A percentile compares a stretch with the other conserved stretches of the same genome.
phyloP scores from a whole-genome alignment of 192 early-diverging fungal genomes.

The Podila verticillata region DNA sequence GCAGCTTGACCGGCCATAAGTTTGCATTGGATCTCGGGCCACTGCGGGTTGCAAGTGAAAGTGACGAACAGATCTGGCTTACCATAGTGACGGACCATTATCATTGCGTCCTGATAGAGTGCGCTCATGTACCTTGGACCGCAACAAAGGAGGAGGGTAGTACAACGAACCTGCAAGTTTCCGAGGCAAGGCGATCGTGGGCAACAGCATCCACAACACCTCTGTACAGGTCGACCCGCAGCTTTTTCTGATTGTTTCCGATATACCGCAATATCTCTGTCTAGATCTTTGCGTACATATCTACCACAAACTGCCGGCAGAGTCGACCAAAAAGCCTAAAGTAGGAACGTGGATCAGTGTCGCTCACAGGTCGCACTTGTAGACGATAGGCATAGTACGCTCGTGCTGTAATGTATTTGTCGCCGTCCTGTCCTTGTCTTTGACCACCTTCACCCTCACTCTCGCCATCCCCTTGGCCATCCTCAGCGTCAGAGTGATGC shows the following conservation, averaged over 20 bases:
- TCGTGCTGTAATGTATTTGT: conserved; percentile 1
- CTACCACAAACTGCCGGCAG: conserved; percentile 32
- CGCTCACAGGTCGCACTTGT: conserved; percentile 6
- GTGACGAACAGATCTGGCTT: conserved; percentile 55
- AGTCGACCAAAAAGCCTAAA: conserved; percentile 23
- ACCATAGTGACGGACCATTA: conserved; percentile 24
- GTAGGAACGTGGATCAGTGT: conserved; percentile 5
- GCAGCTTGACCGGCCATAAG: no score
- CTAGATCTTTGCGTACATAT: conserved; percentile 42
- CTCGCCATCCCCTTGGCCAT: no score
- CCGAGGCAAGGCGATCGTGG: not conserved
- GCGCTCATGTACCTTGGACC: conserved; percentile 22
- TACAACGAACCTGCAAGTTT: not conserved
- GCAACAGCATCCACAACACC: conserved; percentile 10
- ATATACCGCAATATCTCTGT: conserved; percentile 11
- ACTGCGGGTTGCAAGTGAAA: conserved; percentile 36
- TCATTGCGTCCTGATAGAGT: conserved; percentile 27
- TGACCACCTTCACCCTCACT: no score
- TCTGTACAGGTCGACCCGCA: conserved; percentile 12
- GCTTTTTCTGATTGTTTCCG: not conserved
- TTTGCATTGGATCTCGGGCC: conserved; percentile 19
- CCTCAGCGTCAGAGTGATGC: no score
- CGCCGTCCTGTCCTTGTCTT: no score
- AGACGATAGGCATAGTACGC: conserved; percentile 14
- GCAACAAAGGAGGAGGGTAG: conserved; percentile 9